Evolutionary conservation across 768 basidiomycete genomes (phyloP), one percentile per base, ranked within the genome.

Genomic region (Auricularia heimuer): DNA sequence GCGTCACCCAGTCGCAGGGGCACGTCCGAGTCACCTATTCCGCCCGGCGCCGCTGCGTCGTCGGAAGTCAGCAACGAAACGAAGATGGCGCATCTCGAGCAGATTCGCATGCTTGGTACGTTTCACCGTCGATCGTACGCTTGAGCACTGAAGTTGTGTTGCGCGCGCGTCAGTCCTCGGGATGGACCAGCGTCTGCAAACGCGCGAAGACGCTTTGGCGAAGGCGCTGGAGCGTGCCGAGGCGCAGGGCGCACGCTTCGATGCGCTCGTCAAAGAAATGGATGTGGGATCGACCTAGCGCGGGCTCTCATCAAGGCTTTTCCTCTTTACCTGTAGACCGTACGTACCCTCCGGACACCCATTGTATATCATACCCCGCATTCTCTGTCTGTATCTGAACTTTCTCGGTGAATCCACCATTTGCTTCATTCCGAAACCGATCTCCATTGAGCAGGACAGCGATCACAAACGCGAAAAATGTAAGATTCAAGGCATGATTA

Each of bases 161-260:
- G 10, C 21, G 24, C 24, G 34, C 34, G 14, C 6, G 16, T 4
- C 56, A 60, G 81, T 91, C 18, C 75, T 90, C 16, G 89, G 89
- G 0, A 89, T 91, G 85, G 87, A 90, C 65, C 84, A 90, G 69
- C 80, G 87, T 64, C 76, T 89, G 66, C 81, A 87, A 65, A 74
- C 74, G 16, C 80, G 87, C 39, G 85, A 90, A 68, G 83, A 83
- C 47, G 84, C 83, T 71, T 74, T 91, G 33, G 69, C 75, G 12
- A 85, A 86, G 71, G 82, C 79, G 34, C 76, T 89, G 18, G 81
- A 83, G 70, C 78, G 78, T 33, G 89, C 88, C 1, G 85, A 87
- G n/a, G 21, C 34, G 3, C 36, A 65, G 56, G 63, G 34, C 12
- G 56, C 56, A n/a, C 24, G 18, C 24, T 60, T 33, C 34, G 29